Base-by-base conservation (phyloP, 2,329 filamentous ascomycete species). In the Diaporthe helianthi region DNA sequence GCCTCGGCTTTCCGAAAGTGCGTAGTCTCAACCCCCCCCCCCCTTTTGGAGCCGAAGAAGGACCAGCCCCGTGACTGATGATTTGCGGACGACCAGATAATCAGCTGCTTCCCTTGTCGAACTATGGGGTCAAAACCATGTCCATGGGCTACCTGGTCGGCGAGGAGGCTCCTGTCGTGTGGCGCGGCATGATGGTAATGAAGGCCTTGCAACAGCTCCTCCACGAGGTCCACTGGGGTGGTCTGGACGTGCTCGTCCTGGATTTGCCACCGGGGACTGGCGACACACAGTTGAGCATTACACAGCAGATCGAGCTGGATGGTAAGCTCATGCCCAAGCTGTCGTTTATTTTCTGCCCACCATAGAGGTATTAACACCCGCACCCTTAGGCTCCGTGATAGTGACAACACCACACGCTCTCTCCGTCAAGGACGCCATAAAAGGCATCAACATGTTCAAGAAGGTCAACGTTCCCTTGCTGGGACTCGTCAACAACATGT, bases 81-180 rank as follows among this genome's bases (percentile, higher is more conserved):
- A 38, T 65, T 65, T 76, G 6, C 76, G 65, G 52, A 10, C 33
- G 52, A 10, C 33, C 72, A 93, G 89, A 92, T 74, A 94, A 94
- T 76, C 90, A 94, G 75, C 86, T 99, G 4, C 76, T 98, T 1
- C 96, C 96, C 0, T 82, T 99, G 29, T 94, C 92, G 26, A 97
- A 97, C 77, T 98, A 98, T 82, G 96, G 96, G 49, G 87, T 99
- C 68, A 97, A 97, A 80, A 97, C 94, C 67, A 99, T 99, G 96
- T 98, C 94, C 0, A 98, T 99, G 93, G 96, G 96, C 61, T 98
- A 97, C 73, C 86, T 99, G 0, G 89, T 97, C 1, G 88, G 88
- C 24, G 90, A 93, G 73, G 86, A 89, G 13, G 92, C 93, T 6
- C 93, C 94, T 0, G 92, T 99, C 19, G 94, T 96, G 38, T 99